Evolutionary conservation across 805 yeast species (phyloP).

Genomic region (Saturnispora gosingensis): DNA sequence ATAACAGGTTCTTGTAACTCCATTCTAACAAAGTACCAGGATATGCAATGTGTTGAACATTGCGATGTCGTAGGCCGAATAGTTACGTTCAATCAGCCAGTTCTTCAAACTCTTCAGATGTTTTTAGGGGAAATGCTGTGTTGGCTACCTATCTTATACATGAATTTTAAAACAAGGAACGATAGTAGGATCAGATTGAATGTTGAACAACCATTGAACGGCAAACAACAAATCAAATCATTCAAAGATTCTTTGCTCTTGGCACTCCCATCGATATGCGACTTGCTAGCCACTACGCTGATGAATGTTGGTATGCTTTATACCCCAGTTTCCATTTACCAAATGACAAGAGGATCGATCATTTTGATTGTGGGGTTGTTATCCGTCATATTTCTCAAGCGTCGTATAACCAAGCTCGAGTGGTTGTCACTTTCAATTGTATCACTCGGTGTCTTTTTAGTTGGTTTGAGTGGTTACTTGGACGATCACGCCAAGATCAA

Average conservation of each 20-base stretch:
- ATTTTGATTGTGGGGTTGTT: slow-evolving; percentile 68
- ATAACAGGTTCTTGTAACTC: slow-evolving; percentile 68
- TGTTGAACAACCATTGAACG: slow-evolving; percentile 1
- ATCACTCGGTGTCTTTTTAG: slow-evolving; percentile 58
- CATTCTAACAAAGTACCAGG: slow-evolving; percentile 65
- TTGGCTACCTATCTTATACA: slow-evolving; percentile 26
- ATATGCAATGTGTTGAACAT: slow-evolving; percentile 56
- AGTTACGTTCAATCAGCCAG: slow-evolving; percentile 63
- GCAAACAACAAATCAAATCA: slow-evolving; percentile 12
- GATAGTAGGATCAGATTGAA: neutral
- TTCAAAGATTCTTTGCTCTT: slow-evolving; percentile 28
- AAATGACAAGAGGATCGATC: slow-evolving; percentile 76
- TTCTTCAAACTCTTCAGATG: slow-evolving; percentile 73
- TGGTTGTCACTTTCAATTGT: slow-evolving; percentile 64
- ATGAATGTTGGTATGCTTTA: slow-evolving; percentile 67
- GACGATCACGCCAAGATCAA: slow-evolving; percentile 2
- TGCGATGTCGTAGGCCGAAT: slow-evolving; percentile 43
- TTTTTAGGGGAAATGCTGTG: slow-evolving; percentile 57
- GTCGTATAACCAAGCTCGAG: slow-evolving; percentile 48
- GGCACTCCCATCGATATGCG: slow-evolving; percentile 62
- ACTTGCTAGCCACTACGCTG: slow-evolving; percentile 62
- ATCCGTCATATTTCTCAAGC: slow-evolving; percentile 52
- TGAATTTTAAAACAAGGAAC: neutral
- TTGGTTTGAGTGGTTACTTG: slow-evolving; percentile 59
- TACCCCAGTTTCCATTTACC: slow-evolving; percentile 73